Evolutionary conservation across 257 asterid species (phyloP), one percentile per base, ranked within the genome.

Genomic region (Mitragyna speciosa): DNA sequence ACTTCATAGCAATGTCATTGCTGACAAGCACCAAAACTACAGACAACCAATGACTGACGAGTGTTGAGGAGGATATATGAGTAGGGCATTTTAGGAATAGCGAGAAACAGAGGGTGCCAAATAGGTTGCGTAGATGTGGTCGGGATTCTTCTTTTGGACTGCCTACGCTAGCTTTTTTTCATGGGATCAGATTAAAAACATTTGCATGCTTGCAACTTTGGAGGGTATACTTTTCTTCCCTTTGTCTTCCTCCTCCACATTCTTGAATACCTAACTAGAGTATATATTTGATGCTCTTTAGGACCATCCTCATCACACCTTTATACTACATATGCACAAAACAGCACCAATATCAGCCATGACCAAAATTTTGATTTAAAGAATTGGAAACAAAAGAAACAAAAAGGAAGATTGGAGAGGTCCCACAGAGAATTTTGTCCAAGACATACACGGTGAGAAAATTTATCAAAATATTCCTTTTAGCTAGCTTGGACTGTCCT

Each of bases 81-180:
- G 15, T 15, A 73, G 90, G 92, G 91, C 77, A 85, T 24, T 66
- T 76, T 66, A 17, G 89, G 90, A 28, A 86, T 28, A 45, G 51
- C n/a, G 5, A 65, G 4, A 75, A 79, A 82, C 54, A 22, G 80
- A 20, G 76, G 66, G 89, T 79, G 45, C 4, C 73, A 77, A 81
- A 72, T 45, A 78, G 93, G 92, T 92, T 87, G 97, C 94, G 97
- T 92, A 84, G 90, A 75, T 76, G 85, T 71, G 84, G 85, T 70
- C 26, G 81, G 76, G 93, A 89, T 91, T 92, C 96, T 87, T 80
- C 97, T 90, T 94, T 94, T 91, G 95, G 93, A 86, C 78, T 88
- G 91, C 90, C 78, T 89, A 94, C 98, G 98, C 97, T 94, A 94
- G 90, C 88, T 87, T 89, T 89, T 79, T 43, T 36, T 30, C 70